Conservation (phyloP, 139 green algal species). For the Closterium sp. region DNA sequence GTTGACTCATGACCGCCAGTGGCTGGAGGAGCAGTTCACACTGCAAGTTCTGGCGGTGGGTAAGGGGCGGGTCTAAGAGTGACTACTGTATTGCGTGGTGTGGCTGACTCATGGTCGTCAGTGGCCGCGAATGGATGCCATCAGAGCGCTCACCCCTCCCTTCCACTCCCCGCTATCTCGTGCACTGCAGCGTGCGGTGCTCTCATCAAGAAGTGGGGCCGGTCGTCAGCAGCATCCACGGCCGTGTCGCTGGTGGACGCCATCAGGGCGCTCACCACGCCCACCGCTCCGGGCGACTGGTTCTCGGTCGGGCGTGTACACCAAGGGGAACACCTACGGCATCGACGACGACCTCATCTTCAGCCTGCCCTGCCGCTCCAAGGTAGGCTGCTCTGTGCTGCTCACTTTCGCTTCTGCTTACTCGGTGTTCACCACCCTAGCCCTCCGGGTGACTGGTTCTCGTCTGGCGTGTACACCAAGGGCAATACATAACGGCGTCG, state of each 20-base stretch:
- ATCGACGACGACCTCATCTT: slow-evolving; percentile 81
- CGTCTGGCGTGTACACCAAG: too few relatives aligned
- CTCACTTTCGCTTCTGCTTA: too few relatives aligned
- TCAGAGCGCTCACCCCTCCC: neutral
- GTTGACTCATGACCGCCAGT: neutral
- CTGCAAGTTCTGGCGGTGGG: too few relatives aligned
- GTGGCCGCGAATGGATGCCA: neutral
- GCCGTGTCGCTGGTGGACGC: slow-evolving; percentile 86
- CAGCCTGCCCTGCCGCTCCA: slow-evolving; percentile 79
- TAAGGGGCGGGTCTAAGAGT: too few relatives aligned
- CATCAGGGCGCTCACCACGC: slow-evolving; percentile 72
- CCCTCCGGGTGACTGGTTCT: too few relatives aligned
- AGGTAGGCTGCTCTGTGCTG: slow-evolving; percentile 16
- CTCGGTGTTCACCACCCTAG: too few relatives aligned
- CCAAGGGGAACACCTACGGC: slow-evolving; percentile 88
- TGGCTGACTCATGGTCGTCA: too few relatives aligned
- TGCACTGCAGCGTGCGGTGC: slow-evolving; percentile 52
- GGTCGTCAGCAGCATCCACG: slow-evolving; percentile 84
- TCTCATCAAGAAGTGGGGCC: slow-evolving; percentile 92
- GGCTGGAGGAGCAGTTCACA: neutral
- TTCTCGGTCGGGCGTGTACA: slow-evolving; percentile 75
- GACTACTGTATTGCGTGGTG: too few relatives aligned
- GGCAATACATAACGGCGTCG: too few relatives aligned
- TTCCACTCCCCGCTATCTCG: too few relatives aligned
- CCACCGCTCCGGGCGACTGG: slow-evolving; percentile 81